phyloP scores from a whole-genome alignment of 169 alveolate species.

The Plasmodium blacklocki region DNA sequence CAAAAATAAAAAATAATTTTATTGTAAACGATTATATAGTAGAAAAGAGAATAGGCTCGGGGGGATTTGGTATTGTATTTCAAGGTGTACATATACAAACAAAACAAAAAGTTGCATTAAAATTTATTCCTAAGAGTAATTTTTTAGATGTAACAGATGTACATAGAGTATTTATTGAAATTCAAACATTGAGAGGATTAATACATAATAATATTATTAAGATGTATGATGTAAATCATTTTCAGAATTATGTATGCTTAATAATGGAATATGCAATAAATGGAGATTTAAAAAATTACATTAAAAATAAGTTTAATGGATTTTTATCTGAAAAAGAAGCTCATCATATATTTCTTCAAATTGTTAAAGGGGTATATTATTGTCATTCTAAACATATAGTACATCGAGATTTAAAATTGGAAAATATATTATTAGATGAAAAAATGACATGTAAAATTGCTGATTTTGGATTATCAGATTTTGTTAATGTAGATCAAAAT shows the following conservation, averaged over 20 bases:
- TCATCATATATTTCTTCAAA: slow-evolving; percentile 80
- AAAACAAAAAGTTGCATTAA: slow-evolving; percentile 83
- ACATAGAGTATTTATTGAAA: slow-evolving; percentile 81
- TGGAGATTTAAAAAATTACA: slow-evolving; percentile 81
- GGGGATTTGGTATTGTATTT: slow-evolving; percentile 75
- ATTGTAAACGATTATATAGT: slow-evolving; percentile 70
- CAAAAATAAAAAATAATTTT: slow-evolving; percentile 47
- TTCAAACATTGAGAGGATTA: slow-evolving; percentile 78
- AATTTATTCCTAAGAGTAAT: slow-evolving; percentile 81
- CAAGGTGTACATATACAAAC: slow-evolving; percentile 82
- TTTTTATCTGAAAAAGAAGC: slow-evolving; percentile 81
- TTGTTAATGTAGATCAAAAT: slow-evolving; percentile 80
- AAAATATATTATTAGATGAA: slow-evolving; percentile 80
- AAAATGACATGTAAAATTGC: slow-evolving; percentile 73
- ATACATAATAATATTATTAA: slow-evolving; percentile 80
- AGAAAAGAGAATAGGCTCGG: slow-evolving; percentile 68
- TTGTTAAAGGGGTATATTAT: slow-evolving; percentile 85
- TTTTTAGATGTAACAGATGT: slow-evolving; percentile 78
- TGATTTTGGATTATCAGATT: slow-evolving; percentile 76
- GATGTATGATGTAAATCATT: slow-evolving; percentile 82
- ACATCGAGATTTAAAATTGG: slow-evolving; percentile 86
- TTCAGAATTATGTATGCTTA: slow-evolving; percentile 81
- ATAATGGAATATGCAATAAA: slow-evolving; percentile 81
- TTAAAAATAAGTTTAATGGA: slow-evolving; percentile 78
- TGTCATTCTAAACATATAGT: slow-evolving; percentile 87